Evolutionary conservation across 2,329 filamentous ascomycete species (phyloP).

Genomic region (Aurifilum marmelostoma): DNA sequence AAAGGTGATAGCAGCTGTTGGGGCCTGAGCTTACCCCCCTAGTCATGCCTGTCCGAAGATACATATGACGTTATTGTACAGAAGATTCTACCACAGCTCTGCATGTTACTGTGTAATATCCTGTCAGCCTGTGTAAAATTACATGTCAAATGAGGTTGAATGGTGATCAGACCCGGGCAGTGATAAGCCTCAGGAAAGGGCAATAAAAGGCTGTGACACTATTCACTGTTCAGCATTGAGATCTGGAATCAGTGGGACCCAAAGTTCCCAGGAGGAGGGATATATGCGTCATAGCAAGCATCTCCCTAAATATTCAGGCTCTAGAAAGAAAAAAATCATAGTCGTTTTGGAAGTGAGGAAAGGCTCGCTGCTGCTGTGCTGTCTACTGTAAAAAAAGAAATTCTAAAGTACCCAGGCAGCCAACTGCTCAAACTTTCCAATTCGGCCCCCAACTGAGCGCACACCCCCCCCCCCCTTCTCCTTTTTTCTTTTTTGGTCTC

Average conservation of each 20-base stretch:
- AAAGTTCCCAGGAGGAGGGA: background rate
- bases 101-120: background rate
- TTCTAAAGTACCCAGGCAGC: background rate
- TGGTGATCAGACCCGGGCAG: background rate
- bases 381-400: background rate
- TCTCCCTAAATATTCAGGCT: background rate
- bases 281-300: background rate
- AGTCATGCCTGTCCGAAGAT: background rate
- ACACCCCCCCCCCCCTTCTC: background rate
- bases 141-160: background rate
- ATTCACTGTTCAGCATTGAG: background rate
- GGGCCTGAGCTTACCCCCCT: background rate
- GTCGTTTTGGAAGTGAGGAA: background rate
- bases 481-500: background rate
- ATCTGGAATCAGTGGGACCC: background rate
- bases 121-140: background rate
- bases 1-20: background rate
- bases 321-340: background rate
- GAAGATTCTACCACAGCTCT: background rate
- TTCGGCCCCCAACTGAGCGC: background rate
- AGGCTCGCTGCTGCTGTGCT: background rate
- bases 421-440: background rate
- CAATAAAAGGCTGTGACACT: no score
- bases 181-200: background rate
- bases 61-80: conserved; percentile 2